Conservation (phyloP, 192 early-diverging fungal species). For the Coemansia sp. region DNA sequence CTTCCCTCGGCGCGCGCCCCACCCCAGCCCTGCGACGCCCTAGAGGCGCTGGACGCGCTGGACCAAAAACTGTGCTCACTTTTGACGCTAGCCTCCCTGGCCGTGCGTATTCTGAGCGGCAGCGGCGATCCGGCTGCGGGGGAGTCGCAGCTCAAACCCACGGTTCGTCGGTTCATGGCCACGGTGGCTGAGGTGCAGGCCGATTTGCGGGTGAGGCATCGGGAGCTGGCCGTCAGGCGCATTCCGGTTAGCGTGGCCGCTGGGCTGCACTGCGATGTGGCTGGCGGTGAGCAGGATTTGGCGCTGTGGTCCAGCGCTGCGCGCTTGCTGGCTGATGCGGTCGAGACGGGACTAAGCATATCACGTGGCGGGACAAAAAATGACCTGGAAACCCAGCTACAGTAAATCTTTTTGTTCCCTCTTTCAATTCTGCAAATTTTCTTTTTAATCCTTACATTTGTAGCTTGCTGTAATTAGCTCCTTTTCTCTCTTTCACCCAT, state of each 20-base stretch:
- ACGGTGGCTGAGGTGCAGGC: slow-evolving; percentile 36
- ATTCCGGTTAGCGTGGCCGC: slow-evolving; percentile 23
- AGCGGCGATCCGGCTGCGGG: too few species aligned
- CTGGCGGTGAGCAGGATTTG: slow-evolving; percentile 39
- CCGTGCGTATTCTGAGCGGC: slow-evolving; percentile 33
- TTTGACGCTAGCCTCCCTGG: slow-evolving; percentile 28
- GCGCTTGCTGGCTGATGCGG: slow-evolving; percentile 19
- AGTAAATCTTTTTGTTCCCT: background rate
- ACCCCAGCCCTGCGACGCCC: slow-evolving; percentile 7
- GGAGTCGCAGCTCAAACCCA: slow-evolving; percentile 20
- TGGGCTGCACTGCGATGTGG: slow-evolving; percentile 27
- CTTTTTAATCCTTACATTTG: background rate
- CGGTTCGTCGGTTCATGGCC: slow-evolving; percentile 31
- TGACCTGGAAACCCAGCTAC: too few species aligned
- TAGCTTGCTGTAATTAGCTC: background rate
- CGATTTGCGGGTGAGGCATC: slow-evolving; percentile 23
- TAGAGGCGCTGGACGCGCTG: slow-evolving; percentile 36
- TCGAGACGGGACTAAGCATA: slow-evolving; percentile 13
- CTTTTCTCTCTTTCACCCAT: background rate
- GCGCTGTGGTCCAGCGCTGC: slow-evolving; percentile 37
- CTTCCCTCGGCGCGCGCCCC: too few species aligned
- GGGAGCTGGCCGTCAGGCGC: slow-evolving; percentile 15
- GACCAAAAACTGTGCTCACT: slow-evolving; percentile 34
- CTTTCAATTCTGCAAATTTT: background rate
- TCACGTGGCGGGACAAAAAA: slow-evolving; percentile 5